These are phyloP conservation scores for Colletotrichum higginsianum DNA, from an alignment of 2,329 filamentous ascomycete genomes.

Conservation along the genomic window DNA sequence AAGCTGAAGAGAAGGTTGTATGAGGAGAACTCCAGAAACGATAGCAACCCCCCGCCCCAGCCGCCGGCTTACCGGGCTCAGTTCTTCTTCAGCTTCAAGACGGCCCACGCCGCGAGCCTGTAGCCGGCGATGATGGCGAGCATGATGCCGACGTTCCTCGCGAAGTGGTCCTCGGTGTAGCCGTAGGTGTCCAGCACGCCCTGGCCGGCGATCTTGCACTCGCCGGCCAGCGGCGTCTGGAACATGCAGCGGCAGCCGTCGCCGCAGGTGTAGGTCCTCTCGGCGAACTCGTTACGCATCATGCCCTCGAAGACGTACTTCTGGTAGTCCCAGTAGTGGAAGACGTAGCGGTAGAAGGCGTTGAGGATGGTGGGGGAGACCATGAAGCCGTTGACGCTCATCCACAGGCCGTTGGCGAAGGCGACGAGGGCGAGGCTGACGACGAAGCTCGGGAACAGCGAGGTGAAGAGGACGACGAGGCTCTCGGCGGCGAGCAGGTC, in stretches of 20 bases:
- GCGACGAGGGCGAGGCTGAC: constrained; percentile 84
- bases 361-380: constrained; percentile 82
- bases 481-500: constrained; percentile 87
- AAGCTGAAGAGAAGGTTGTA: no score
- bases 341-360: constrained; percentile 88
- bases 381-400: constrained; percentile 88
- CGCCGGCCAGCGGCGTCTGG: constrained; percentile 69
- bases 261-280: constrained; percentile 75
- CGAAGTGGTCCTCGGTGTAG: constrained; percentile 74
- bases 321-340: constrained; percentile 92
- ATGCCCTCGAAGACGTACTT: constrained; percentile 90
- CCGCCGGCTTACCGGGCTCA: constrained; percentile 3
- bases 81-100: constrained; percentile 57
- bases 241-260: constrained; percentile 79
- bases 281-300: constrained; percentile 90
- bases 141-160: constrained; percentile 83
- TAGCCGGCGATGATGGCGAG: constrained; percentile 83
- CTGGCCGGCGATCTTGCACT: constrained; percentile 80
- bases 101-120: constrained; percentile 77
- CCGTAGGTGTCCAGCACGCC: constrained; percentile 80
- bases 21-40: not conserved
- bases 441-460: constrained; percentile 84
- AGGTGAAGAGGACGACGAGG: constrained; percentile 82
- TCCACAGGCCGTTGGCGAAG: constrained; percentile 92
- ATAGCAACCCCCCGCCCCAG: not conserved